Evolutionary conservation across 768 basidiomycete species (phyloP), one percentile per base, ranked within the genome.

Genomic region (Suillus discolor): DNA sequence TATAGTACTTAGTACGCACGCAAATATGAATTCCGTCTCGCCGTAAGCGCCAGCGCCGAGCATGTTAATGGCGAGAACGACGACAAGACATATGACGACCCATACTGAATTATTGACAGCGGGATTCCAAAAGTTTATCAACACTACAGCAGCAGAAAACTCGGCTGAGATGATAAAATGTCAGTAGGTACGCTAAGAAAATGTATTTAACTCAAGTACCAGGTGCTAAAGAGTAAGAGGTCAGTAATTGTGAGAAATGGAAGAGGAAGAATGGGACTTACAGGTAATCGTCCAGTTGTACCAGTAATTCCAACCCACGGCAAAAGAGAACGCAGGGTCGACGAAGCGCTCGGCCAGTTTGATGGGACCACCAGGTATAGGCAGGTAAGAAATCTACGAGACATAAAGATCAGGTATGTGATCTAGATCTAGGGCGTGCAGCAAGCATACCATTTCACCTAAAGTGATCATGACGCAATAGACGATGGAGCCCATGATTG

Each of bases 11-110:
- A 7, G 18, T 11, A 73, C 73, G 9, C 67, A 90, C 82, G 93
- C 93, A 73, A 96, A 96, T 54, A 88, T 82, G 73, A 96, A 96
- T 76, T 96, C 94, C 9, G 87, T 87, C 76, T 95, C 93, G 42
- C 92, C 91, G 71, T 94, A 94, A 36, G 85, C 91, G 68, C 87
- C 88, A 53, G 91, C 88, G 54, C 91, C 92, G 8, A 87, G 76
- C 80, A 91, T 73, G 72, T 94, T 94, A 77, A 94, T 95, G 36
- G 78, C 79, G 49, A 96, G 75, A 49, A 92, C 89, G 34, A 97
- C 88, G 44, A 92, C 71, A 71, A 96, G 77, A 62, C 88, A 92
- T 42, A 97, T 82, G 0, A 86, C 77, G 47, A 97, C 89, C 92
- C 93, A 97, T 20, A 82, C 89, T 0, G 93, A 89, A 68, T 91